These are phyloP conservation scores for Suhomyces sp. DNA, from an alignment of 805 yeast species.

Conservation along the genomic window DNA sequence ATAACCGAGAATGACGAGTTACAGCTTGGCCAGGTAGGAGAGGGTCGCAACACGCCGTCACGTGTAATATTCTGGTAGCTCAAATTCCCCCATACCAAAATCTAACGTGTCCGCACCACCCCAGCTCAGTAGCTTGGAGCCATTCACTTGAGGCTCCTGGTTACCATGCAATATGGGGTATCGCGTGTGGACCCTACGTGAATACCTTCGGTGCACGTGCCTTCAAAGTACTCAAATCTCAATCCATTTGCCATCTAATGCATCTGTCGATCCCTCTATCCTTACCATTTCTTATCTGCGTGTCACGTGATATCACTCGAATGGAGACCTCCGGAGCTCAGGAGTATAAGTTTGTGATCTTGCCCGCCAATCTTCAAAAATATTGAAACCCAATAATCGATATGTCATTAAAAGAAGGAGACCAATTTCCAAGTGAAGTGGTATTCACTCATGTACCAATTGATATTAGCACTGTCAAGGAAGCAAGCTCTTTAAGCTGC, in stretches of 20 bases:
- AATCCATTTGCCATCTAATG: background rate
- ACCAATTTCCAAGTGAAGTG: constrained; percentile 31
- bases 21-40: background rate
- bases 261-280: background rate
- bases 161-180: background rate
- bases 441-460: constrained; percentile 40
- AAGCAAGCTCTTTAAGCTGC: constrained; percentile 33
- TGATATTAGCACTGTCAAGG: constrained; percentile 22
- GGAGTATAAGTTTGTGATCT: background rate
- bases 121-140: background rate
- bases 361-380: background rate
- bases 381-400: background rate
- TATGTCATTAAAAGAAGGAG: constrained; percentile 23
- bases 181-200: background rate
- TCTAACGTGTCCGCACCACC: background rate
- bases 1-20: constrained; percentile 1
- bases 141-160: background rate
- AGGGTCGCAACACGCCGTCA: background rate
- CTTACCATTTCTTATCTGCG: background rate
- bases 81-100: background rate
- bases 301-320: background rate
- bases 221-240: background rate
- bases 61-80: background rate
- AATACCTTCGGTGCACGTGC: background rate
- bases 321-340: background rate